Evolutionary conservation across 192 early-diverging fungal genomes (phyloP).

Genomic region (Gamsiella multidivaricata): DNA sequence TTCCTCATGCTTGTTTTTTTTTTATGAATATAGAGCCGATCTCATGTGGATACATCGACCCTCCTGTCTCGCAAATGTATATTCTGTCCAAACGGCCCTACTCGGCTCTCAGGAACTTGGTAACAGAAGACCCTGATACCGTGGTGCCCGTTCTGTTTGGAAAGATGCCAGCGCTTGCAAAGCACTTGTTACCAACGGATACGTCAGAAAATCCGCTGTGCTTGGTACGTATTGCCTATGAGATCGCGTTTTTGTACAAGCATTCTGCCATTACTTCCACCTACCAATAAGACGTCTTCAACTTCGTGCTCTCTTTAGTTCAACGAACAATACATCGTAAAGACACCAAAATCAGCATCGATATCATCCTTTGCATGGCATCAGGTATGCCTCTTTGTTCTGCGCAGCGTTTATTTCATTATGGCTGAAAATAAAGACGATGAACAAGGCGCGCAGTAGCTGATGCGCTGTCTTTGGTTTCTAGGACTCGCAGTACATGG

Average conservation of each 20-base stretch:
- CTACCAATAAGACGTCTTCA: background rate
- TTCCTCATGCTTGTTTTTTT: background rate
- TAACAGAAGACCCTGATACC: conserved; percentile 38
- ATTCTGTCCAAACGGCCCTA: conserved; percentile 36
- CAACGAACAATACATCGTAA: conserved; percentile 54
- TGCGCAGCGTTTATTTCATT: background rate
- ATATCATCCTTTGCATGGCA: conserved; percentile 38
- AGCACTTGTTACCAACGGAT: conserved; percentile 16
- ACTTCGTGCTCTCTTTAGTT: conserved; percentile 7
- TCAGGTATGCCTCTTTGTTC: conserved; percentile 18
- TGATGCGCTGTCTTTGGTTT: background rate
- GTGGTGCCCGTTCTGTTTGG: conserved; percentile 30
- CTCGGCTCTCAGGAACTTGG: conserved; percentile 30
- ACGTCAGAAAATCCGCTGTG: conserved; percentile 12
- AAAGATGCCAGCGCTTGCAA: conserved; percentile 19
- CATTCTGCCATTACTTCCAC: background rate
- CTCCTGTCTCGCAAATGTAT: conserved; percentile 41
- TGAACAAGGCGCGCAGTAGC: background rate
- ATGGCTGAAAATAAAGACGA: background rate
- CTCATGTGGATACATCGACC: conserved; percentile 44
- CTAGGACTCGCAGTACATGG: conserved; percentile 49
- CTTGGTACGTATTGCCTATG: conserved; percentile 6
- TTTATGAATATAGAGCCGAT: conserved; percentile 30
- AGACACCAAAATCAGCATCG: conserved; percentile 18
- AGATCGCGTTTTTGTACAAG: background rate